Percentiles rank a stretch among this genome's conserved stretches.
Evolutionary conservation across 2,329 filamentous ascomycete species (phyloP).

Genomic region (Fusarium kyushuense): DNA sequence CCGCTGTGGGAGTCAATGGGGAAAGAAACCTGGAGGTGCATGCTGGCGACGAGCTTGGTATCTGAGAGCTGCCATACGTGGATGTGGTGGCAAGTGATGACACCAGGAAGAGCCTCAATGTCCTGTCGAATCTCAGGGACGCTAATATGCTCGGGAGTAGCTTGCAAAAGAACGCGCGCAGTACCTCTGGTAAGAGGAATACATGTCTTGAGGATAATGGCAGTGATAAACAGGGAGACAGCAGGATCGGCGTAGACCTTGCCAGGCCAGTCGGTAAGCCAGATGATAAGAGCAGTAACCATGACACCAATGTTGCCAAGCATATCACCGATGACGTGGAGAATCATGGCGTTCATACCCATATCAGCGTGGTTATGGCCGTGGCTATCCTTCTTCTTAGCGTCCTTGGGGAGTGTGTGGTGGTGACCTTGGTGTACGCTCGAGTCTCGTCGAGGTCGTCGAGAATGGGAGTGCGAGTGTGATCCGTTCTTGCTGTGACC

Average conservation of each 20-base stretch:
- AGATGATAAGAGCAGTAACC: conserved; percentile 85
- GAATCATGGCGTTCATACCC: conserved; percentile 90
- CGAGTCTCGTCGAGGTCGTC: conserved; percentile 59
- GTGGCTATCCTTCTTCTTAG: conserved; percentile 71
- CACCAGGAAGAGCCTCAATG: conserved; percentile 84
- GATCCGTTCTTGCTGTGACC: conserved; percentile 38
- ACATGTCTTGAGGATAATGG: conserved; percentile 79
- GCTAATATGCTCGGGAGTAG: conserved; percentile 88
- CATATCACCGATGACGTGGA: conserved; percentile 84
- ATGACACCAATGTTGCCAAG: conserved; percentile 91
- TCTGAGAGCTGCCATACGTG: conserved; percentile 99
- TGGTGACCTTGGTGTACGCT: conserved; percentile 78
- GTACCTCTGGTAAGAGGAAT: conserved; percentile 84
- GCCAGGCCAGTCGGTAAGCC: conserved; percentile 85
- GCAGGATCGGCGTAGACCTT: conserved; percentile 90
- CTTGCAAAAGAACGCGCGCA: conserved; percentile 90
- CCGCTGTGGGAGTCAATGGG: conserved; percentile 85
- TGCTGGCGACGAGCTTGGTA: conserved; percentile 90
- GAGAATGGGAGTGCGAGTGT: conserved; percentile 40
- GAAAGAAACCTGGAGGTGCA: conserved; percentile 93
- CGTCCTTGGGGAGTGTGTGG: conserved; percentile 79
- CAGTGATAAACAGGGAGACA: conserved; percentile 93
- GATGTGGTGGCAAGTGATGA: conserved; percentile 92
- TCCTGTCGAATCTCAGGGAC: conserved; percentile 93
- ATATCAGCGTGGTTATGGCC: conserved; percentile 88